phyloP scores from a whole-genome alignment of 768 basidiomycete species.

The Mycena belliarum region DNA sequence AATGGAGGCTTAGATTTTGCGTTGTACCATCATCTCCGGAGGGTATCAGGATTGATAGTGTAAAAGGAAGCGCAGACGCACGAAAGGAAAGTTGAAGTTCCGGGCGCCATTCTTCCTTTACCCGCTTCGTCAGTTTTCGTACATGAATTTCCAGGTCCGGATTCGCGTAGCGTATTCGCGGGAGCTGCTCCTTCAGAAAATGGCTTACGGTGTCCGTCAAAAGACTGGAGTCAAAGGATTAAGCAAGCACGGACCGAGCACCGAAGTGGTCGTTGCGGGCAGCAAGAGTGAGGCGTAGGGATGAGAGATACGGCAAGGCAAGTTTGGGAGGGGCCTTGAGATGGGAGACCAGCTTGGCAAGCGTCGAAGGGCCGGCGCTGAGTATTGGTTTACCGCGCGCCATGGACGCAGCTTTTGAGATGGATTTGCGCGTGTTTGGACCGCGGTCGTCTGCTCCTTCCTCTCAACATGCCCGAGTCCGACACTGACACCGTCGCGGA shows the following conservation, averaged over 20 bases:
- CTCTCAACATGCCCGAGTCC: too few species aligned
- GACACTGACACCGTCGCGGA: conserved; percentile 24
- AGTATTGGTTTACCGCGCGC: conserved; percentile 12
- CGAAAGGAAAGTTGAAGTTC: conserved; percentile 64
- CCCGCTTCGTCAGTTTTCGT: conserved; percentile 52
- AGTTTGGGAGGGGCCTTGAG: conserved; percentile 16
- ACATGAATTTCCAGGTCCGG: conserved; percentile 65
- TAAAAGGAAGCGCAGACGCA: conserved; percentile 38
- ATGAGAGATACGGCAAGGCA: conserved; percentile 8
- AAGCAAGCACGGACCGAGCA: conserved; percentile 53
- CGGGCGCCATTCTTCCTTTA: conserved; percentile 58
- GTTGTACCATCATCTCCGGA: conserved; percentile 50
- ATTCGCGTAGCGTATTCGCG: conserved; percentile 77
- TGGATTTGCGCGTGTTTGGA: neutral
- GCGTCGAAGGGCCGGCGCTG: conserved; percentile 4
- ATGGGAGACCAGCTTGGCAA: conserved; percentile 15
- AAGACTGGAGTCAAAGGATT: neutral
- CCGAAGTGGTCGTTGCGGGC: conserved; percentile 72
- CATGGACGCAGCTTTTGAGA: conserved; percentile 3
- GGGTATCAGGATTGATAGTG: neutral
- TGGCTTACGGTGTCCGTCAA: conserved; percentile 45
- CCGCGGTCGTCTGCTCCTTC: neutral
- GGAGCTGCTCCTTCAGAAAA: conserved; percentile 79
- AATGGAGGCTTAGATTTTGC: conserved; percentile 53
- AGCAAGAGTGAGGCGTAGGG: conserved; percentile 48